Conservation (phyloP, 345 rosid genomes). For the Populus pruinosa region DNA sequence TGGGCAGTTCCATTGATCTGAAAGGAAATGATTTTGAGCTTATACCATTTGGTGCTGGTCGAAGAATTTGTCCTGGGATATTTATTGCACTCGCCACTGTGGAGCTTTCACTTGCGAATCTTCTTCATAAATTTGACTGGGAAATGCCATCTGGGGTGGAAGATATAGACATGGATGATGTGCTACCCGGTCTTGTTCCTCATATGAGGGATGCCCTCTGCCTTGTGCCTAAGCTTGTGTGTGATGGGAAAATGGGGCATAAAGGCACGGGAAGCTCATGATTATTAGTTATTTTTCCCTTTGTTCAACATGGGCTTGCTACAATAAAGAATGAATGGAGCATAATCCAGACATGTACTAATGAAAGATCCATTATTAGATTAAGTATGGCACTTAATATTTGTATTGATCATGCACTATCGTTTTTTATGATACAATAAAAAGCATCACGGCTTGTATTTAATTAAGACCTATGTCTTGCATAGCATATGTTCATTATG, state of each 20-base stretch:
- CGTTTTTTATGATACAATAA: too few relatives aligned
- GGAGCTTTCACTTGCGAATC: not conserved
- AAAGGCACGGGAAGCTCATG: too few relatives aligned
- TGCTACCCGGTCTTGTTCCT: not conserved
- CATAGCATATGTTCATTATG: too few relatives aligned
- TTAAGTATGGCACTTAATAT: too few relatives aligned
- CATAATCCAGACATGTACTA: too few relatives aligned
- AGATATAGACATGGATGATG: not conserved
- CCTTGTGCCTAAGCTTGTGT: not conserved
- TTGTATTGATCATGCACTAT: too few relatives aligned
- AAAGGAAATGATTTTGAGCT: slow-evolving; percentile 21
- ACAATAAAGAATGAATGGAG: too few relatives aligned
- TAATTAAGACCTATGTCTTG: too few relatives aligned
- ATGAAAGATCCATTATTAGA: too few relatives aligned
- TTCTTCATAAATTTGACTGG: slow-evolving; percentile 1
- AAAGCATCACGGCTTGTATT: too few relatives aligned
- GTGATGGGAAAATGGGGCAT: not conserved
- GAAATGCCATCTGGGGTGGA: slow-evolving; percentile 1
- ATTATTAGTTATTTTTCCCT: too few relatives aligned
- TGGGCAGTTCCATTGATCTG: not conserved
- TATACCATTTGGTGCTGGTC: slow-evolving; percentile 29
- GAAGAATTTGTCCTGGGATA: slow-evolving; percentile 35
- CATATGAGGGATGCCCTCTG: not conserved
- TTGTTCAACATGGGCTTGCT: too few relatives aligned
- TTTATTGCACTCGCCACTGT: not conserved